Evolutionary conservation across 768 basidiomycete species (phyloP), one percentile per base, ranked within the genome.

Genomic region (Mycena pura): DNA sequence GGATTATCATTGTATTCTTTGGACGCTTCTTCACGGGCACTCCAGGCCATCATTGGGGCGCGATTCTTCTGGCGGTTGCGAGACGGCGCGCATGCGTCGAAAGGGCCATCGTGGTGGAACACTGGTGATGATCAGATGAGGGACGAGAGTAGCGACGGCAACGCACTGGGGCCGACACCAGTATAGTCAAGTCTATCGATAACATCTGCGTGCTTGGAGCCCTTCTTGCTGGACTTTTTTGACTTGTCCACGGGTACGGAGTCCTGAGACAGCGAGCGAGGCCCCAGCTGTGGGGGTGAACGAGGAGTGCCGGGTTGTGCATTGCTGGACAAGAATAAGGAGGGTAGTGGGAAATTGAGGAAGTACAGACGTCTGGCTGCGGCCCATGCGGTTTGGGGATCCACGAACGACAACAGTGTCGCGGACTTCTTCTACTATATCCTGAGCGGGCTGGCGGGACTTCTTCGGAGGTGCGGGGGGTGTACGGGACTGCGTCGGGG

Each of bases 101-200:
- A 95, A 13, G 93, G 93, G 28, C 93, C 93, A 69, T 95, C 93
- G 69, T 95, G 93, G 70, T 95, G 93, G 77, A 95, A 92, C 86
- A 92, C 93, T 95, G 44, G 60, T 46, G 48, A 39, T 55, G 49
- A 72, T 67, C 54, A 66, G 69, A 67, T 49, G 46, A 68, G 53
- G 27, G 40, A 38, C 40, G 45, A 53, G 54, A 59, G 50, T 51
- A 51, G 57, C 17, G 32, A 38, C 29, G 43, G n/a, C 11, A 44
- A 84, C 92, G 65, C 70, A 93, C 93, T 92, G 57, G 90, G 86
- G 9, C 92, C 92, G 39, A 93, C 90, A 68, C 93, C 89, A 17
- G 90, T 90, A 60, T 86, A 91, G 77, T 95, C 93, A 60, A 95
- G 86, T 66, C 90, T 85, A 81, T 95, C 93, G 76, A 95, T 95